Base-by-base conservation (phyloP, 768 basidiomycete genomes). In the Trametes coccinea region DNA sequence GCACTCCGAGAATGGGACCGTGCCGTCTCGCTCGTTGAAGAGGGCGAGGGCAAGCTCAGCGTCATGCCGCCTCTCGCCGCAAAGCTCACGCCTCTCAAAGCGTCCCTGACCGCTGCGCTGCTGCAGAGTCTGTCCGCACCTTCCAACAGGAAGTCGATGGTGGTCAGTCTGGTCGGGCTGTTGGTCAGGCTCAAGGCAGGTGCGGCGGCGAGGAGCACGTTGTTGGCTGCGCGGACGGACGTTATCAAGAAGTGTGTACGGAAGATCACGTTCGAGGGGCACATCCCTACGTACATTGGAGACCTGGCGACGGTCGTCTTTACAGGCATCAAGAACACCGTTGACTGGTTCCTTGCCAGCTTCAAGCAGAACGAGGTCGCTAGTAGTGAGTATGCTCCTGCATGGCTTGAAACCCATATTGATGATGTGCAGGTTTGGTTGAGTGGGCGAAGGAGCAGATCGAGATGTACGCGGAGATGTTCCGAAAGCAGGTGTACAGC, bases 321-420 rank as follows among this genome's bases (percentile, higher is more conserved):
- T 69, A 97, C 95, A 0, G 88, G 92, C 1, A 90, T 99, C 72
- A 95, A 97, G 72, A 93, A 98, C 70, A 97, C 95, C 1, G 93
- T 93, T 13, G 96, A 99, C 75, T 99, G 97, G 97, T 99, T 93
- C 74, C 79, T 98, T 66, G 88, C 90, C 0, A 95, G 93, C 59
- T 99, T 97, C 76, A 92, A 89, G 73, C 97, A 98, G 74, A 95
- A 97, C 71, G 88, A 94, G 66, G 92, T 92, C 63, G 90, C 96
- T 0, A 95, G 93, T 60, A 84, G 96, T 96, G 67, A 64, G 92
- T 80, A 29, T 44, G 29, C 29, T 29, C 40, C 53, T 34, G 34
- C 48, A 33, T n/a, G 3, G 55, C 51, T 56, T 0, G 27, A 6
- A 3, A 39, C 5, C 5, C 11, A 37, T 37, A 11, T 11, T 37